Percentiles rank a stretch among this genome's conserved stretches.
Conservation (phyloP, 805 yeast genomes). For the Candida piceae region DNA sequence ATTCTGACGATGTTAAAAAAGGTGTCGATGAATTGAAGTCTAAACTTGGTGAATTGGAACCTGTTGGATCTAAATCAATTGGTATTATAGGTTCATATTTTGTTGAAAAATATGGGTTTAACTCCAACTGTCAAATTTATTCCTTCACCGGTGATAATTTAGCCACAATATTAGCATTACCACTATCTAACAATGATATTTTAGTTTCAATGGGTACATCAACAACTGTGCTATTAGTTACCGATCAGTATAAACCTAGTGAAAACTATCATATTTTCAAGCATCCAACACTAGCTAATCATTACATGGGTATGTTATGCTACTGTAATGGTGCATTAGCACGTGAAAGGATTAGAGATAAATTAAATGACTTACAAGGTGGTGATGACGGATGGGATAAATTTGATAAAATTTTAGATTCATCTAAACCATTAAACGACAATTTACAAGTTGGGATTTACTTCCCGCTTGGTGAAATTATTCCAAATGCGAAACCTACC, state of each 20-base stretch:
- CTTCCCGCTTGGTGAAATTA: constrained; percentile 88
- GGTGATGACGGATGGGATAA: constrained; percentile 47
- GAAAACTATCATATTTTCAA: constrained; percentile 79
- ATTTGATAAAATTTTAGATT: constrained; percentile 52
- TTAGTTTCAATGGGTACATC: constrained; percentile 84
- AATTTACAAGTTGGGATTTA: constrained; percentile 62
- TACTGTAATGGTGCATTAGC: constrained; percentile 90
- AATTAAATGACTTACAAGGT: constrained; percentile 43
- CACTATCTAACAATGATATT: constrained; percentile 69
- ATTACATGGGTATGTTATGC: constrained; percentile 93
- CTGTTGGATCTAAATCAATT: constrained; percentile 42
- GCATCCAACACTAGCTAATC: constrained; percentile 73
- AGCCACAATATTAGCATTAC: constrained; percentile 81
- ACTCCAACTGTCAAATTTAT: constrained; percentile 50
- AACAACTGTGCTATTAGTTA: constrained; percentile 81
- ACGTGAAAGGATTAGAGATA: constrained; percentile 68
- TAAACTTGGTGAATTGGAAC: constrained; percentile 52
- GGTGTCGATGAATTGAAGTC: constrained; percentile 38
- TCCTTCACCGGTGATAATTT: constrained; percentile 90
- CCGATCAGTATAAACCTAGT: constrained; percentile 72
- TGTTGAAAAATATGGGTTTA: constrained; percentile 58
- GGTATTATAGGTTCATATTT: constrained; percentile 60
- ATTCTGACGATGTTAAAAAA: constrained; percentile 17
- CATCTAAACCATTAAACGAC: constrained; percentile 26
- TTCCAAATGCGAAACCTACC: constrained; percentile 73